These are phyloP conservation scores for Schizopora paradoxa DNA, from an alignment of 1,284 basidiomycete genomes.

Conservation along the genomic window DNA sequence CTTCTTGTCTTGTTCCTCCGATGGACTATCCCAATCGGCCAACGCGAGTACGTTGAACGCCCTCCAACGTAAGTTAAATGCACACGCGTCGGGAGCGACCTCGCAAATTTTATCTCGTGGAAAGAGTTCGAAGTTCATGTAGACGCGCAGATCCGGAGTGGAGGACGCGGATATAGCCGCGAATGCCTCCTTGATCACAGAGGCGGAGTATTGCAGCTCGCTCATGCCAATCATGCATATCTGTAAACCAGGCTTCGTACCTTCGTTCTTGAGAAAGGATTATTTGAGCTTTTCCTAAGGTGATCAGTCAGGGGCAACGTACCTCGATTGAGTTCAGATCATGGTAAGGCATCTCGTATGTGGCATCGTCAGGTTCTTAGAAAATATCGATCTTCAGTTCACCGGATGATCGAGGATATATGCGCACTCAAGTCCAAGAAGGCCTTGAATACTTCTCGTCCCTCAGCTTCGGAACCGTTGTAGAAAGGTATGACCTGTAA, in stretches of 20 bases:
- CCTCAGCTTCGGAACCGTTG: slow-evolving; percentile 46
- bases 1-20: slow-evolving; percentile 24
- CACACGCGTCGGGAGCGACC: slow-evolving; percentile 34
- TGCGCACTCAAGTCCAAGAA: slow-evolving; percentile 22
- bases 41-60: slow-evolving; percentile 28
- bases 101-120: slow-evolving; percentile 34
- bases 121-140: slow-evolving; percentile 38
- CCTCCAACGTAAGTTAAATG: slow-evolving; percentile 31
- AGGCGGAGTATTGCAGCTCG: slow-evolving; percentile 2
- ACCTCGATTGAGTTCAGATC: slow-evolving; percentile 6
- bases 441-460: slow-evolving; percentile 37
- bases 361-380: slow-evolving; percentile 10
- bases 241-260: slow-evolving; percentile 2
- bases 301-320: neutral
- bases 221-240: slow-evolving; percentile 22
- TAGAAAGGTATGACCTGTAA: slow-evolving; percentile 36
- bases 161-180: slow-evolving; percentile 10
- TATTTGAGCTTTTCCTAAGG: neutral
- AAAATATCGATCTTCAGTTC: neutral
- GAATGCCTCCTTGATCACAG: neutral
- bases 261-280: slow-evolving; percentile 5
- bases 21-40: slow-evolving; percentile 33
- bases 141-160: slow-evolving; percentile 17
- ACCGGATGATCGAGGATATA: neutral
- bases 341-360: slow-evolving; percentile 15